Evolutionary conservation across 768 basidiomycete genomes (phyloP), one percentile per base, ranked within the genome.

Genomic region (Amanita polypyramis): DNA sequence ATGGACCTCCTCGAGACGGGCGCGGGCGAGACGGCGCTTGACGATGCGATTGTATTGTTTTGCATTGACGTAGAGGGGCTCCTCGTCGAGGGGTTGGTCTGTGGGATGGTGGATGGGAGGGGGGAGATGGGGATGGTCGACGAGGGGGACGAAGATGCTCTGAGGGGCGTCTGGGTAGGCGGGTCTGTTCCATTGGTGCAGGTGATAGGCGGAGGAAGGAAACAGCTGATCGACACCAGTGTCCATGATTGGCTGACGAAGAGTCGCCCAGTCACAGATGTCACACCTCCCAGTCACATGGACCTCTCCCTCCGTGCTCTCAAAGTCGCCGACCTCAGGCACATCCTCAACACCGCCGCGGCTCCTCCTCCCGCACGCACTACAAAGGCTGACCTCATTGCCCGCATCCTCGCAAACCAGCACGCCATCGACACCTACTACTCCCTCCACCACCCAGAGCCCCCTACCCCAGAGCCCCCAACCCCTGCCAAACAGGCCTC

Each of bases 1-100:
- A 56, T 96, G 93, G 45, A 98, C 75, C 65, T 98, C 95, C 59
- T 96, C 94, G 45, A 97, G 74, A 42, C 96, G 76, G 2, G 91
- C 89, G 37, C 95, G 70, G 4, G 95, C 93, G 55, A 88, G 78
- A 48, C 96, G 77, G 53, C 96, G 77, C 71, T 98, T 97, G 65
- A 99, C 78, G 58, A 99, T 98, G 61, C 96, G 88, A 58, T 94
- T 92, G 64, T 98, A 99, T 67, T 99, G 96, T 62, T 99, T 99
- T 51, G 96, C 95, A 58, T 99, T 99, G 51, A 99, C 96, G 68
- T 97, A 97, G 56, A 99, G 82, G 21, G 96, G 95, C 63, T 99
- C 95, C 54, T 97, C 93, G 67, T 97, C 94, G 57, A 89, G 74
- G 65, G 64, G 61, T 30, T 62, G 57, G 41, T 60, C 58, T 36